Evolutionary conservation across 140 eudicot genomes (phyloP), one percentile per base, ranked within the genome.

Genomic region (Oenanthe javanica): DNA sequence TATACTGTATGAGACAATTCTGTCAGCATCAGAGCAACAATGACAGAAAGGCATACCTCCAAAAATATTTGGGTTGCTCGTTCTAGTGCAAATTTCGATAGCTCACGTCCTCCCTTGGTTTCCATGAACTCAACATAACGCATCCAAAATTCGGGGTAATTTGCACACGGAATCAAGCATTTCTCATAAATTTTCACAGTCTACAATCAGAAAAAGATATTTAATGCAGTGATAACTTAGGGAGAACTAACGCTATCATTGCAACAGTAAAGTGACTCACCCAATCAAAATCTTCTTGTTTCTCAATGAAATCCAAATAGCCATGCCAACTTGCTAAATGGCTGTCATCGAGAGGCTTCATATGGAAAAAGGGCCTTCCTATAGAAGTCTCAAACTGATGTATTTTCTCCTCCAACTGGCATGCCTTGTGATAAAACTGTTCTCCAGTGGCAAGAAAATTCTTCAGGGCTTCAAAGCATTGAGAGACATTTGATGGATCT

Each of bases 121-220:
- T 94, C 95, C 91, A 90, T 88, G 64, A 87, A 90, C 72, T 94
- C 98, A 80, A 90, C 96, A 88, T 94, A 94, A 16, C 98, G 97
- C 91, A 92, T 90, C 98, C 98, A 94, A 79, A 90, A 94, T 83
- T 94, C 98, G 63, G 97, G 95, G 86, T 92, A 94, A 73, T 82
- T 84, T 77, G 98, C 97, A 90, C 98, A 94, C 10, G 96, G 83
- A 61, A 94, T 90, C 85, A 94, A 88, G 89, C 97, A 94, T 88
- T 96, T 90, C 82, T 92, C 98, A 51, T 92, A 92, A 52, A 92
- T 81, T 80, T 88, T 89, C 85, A 94, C 90, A 49, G 91, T 94
- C 98, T 94, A 91, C 80, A 88, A 84, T 63, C 67, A 84, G 77
- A 82, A 51, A 81, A 25, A 66, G 73, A 47, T 78, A 83, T 63